Conservation (phyloP, 176 grass and related monocot genomes). For the Pontederia paniculata region DNA sequence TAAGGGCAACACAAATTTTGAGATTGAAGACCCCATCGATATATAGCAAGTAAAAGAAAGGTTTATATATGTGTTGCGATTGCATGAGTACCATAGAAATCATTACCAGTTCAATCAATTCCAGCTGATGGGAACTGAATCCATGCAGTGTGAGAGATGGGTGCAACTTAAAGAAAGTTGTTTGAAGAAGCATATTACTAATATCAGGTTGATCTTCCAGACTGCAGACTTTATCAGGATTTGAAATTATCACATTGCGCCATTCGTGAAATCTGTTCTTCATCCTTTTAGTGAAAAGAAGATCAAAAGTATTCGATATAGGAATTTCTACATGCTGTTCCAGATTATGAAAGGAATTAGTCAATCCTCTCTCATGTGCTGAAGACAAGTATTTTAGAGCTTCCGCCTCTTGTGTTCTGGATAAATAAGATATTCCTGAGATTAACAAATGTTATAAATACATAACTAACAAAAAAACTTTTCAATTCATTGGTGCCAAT, state of each 20-base stretch:
- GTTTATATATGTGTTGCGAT: too few relatives aligned
- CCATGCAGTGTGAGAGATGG: conserved; percentile 60
- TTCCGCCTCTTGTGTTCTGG: conserved; percentile 83
- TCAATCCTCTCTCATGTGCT: conserved; percentile 18
- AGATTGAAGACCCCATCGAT: too few relatives aligned
- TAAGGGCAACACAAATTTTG: too few relatives aligned
- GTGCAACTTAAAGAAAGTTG: conserved; percentile 74
- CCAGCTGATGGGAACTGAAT: conserved; percentile 66
- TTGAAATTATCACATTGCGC: conserved; percentile 39
- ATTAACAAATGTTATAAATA: conserved; percentile 79
- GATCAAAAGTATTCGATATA: conserved; percentile 41
- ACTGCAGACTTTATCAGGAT: conserved; percentile 19
- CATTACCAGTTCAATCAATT: conserved; percentile 77
- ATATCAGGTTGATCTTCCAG: conserved; percentile 25
- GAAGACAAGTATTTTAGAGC: conserved; percentile 33
- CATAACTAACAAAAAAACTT: conserved; percentile 27
- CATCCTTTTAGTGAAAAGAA: conserved; percentile 79
- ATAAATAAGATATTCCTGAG: conserved; percentile 99
- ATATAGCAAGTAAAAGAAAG: too few relatives aligned
- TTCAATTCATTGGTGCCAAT: conserved; percentile 14
- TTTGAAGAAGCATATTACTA: conserved; percentile 37
- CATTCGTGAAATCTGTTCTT: conserved; percentile 58
- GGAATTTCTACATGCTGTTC: conserved; percentile 32
- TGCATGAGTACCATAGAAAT: too few relatives aligned
- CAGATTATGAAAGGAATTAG: conserved; percentile 24